A percentile compares a stretch with the other conserved stretches of the same genome.
Evolutionary conservation across 2,329 filamentous ascomycete species (phyloP).

Genomic region (Colletotrichum magnum): DNA sequence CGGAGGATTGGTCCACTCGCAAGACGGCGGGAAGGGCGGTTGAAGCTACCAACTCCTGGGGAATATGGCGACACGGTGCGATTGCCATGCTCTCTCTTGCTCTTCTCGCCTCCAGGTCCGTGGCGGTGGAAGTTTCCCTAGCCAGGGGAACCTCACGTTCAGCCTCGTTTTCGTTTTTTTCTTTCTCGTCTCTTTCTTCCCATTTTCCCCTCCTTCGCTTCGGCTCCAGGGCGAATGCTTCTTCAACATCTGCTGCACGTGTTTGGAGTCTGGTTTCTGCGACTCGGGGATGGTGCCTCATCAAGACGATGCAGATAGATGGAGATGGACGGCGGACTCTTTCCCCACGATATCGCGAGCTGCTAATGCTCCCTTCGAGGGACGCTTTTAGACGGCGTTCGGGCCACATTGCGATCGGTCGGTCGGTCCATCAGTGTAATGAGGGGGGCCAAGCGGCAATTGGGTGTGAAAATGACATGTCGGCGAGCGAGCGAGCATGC

Average conservation of each 20-base stretch:
- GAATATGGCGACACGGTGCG: neutral
- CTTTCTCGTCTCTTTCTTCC: neutral
- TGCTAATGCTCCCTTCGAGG: neutral
- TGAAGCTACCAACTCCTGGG: conserved; percentile 5
- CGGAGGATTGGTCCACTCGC: conserved; percentile 15
- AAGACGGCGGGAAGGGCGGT: neutral
- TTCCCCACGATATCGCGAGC: neutral
- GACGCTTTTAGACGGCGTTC: neutral
- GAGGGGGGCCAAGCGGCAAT: conserved; percentile 8
- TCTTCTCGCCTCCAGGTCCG: conserved; percentile 19
- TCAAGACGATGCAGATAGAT: neutral
- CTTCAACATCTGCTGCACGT: neutral
- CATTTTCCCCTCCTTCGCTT: no score
- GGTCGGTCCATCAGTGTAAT: neutral
- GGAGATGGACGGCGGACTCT: neutral
- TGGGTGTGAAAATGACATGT: neutral
- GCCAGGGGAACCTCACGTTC: conserved; percentile 22
- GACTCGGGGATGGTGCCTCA: conserved; percentile 2
- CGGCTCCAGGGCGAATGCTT: no score
- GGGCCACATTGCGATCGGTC: conserved; percentile 3
- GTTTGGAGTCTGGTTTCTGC: conserved; percentile 28
- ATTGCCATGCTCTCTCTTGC: neutral
- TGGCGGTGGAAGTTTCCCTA: conserved; percentile 27
- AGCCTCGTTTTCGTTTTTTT: conserved; percentile 16
- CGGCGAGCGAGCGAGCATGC: neutral